Evolutionary conservation across 2,329 filamentous ascomycete genomes (phyloP).

Genomic region (Nigrograna mackinnonii): DNA sequence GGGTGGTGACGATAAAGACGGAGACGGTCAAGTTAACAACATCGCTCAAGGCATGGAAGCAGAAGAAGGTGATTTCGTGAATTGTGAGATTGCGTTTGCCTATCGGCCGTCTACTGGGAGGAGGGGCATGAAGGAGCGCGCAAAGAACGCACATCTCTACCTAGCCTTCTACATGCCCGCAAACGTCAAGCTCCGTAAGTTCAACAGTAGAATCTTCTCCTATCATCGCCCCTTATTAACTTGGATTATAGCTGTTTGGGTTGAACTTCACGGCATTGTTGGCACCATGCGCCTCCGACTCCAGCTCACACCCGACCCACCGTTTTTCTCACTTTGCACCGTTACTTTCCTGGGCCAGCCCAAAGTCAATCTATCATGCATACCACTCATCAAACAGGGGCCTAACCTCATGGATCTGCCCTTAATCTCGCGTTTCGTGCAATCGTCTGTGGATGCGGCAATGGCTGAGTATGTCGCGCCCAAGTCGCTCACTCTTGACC

Average conservation of each 20-base stretch:
- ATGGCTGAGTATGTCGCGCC: constrained; percentile 77
- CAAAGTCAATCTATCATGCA: constrained; percentile 70
- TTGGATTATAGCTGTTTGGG: constrained; percentile 66
- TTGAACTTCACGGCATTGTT: constrained; percentile 73
- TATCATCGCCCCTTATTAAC: constrained; percentile 25
- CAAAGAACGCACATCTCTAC: constrained; percentile 74
- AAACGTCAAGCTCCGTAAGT: constrained; percentile 55
- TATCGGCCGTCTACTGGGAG: constrained; percentile 68
- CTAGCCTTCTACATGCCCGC: constrained; percentile 71
- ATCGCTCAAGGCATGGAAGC: constrained; percentile 69
- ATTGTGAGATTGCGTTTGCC: constrained; percentile 74
- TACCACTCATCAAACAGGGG: constrained; percentile 69
- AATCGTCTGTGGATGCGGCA: constrained; percentile 73
- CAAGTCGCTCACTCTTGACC: constrained; percentile 72
- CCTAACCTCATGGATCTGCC: constrained; percentile 78
- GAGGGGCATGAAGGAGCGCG: constrained; percentile 63
- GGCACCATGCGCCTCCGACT: constrained; percentile 70
- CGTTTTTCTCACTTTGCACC: constrained; percentile 76
- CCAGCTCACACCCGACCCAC: constrained; percentile 75
- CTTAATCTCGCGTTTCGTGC: constrained; percentile 74
- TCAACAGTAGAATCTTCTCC: too few relatives aligned
- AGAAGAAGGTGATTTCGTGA: constrained; percentile 78
- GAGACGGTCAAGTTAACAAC: constrained; percentile 29
- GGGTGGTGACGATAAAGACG: constrained; percentile 35
- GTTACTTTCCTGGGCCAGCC: constrained; percentile 76